phyloP scores from a whole-genome alignment of 805 yeast species.

The Candida coquimbonensis region DNA sequence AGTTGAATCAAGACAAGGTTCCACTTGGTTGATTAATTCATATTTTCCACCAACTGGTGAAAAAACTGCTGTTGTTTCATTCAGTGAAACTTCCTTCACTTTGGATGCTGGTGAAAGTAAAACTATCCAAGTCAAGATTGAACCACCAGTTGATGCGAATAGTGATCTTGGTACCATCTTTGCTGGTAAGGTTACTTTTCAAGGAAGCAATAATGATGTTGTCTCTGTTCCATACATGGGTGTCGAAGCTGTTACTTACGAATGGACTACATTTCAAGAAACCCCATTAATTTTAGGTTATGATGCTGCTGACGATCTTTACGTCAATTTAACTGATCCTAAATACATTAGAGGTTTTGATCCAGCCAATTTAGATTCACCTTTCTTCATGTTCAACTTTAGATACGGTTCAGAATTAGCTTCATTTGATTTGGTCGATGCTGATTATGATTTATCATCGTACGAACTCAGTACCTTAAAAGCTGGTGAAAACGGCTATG shows the following conservation, averaged over 20 bases:
- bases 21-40: background rate
- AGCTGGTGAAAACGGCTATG: constrained; percentile 8
- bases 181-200: constrained; percentile 10
- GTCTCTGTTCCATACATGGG: constrained; percentile 15
- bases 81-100: constrained; percentile 4
- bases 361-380: constrained; percentile 3
- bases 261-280: constrained; percentile 6
- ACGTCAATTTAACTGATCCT: constrained; percentile 6
- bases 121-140: constrained; percentile 6
- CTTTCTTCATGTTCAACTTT: constrained; percentile 4
- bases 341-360: background rate
- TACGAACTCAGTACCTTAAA: constrained; percentile 5
- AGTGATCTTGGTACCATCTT: constrained; percentile 6
- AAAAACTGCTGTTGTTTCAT: constrained; percentile 3
- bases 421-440: constrained; percentile 13
- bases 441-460: constrained; percentile 7
- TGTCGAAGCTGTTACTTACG: constrained; percentile 7
- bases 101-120: constrained; percentile 11
- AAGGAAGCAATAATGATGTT: constrained; percentile 12
- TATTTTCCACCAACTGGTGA: constrained; percentile 8
- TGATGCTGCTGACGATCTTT: background rate
- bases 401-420: constrained; percentile 9
- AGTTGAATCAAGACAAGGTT: constrained; percentile 3
- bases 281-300: constrained; percentile 6
- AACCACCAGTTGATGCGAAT: constrained; percentile 4